These are phyloP conservation scores for Gremmenia infestans DNA, from an alignment of 2,329 filamentous ascomycete species.

Conservation along the genomic window DNA sequence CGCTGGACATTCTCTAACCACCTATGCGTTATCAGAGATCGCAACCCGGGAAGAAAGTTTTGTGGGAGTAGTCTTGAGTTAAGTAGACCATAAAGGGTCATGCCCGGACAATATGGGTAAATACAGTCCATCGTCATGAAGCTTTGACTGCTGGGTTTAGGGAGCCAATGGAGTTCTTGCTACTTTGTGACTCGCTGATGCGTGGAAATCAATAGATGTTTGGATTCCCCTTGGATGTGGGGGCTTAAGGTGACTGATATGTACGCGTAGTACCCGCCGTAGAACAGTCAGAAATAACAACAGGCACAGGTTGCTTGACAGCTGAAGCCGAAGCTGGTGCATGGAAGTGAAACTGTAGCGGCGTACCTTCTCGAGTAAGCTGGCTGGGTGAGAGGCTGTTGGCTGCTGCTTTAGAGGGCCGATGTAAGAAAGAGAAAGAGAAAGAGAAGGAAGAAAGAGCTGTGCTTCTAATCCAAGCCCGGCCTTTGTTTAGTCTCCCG, in stretches of 20 bases:
- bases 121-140: neutral
- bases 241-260: neutral
- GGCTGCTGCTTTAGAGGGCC: neutral
- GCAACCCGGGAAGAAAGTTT: neutral
- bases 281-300: neutral
- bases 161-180: neutral
- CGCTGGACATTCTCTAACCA: neutral
- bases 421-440: neutral
- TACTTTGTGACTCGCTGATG: neutral
- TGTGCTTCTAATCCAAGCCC: neutral
- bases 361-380: neutral
- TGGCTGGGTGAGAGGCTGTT: neutral
- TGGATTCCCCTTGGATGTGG: neutral
- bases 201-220: neutral
- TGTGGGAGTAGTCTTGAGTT: conserved; percentile 12
- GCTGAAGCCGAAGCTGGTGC: neutral
- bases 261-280: neutral
- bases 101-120: conserved; percentile 14
- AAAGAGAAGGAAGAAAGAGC: neutral
- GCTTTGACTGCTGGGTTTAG: neutral
- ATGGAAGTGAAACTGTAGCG: neutral
- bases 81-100: conserved; percentile 9
- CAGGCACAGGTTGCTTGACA: neutral
- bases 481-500: neutral
- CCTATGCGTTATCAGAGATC: neutral